Evolutionary conservation across 2,329 filamentous ascomycete species (phyloP).

Genomic region (Rutstroemia sydowiana): DNA sequence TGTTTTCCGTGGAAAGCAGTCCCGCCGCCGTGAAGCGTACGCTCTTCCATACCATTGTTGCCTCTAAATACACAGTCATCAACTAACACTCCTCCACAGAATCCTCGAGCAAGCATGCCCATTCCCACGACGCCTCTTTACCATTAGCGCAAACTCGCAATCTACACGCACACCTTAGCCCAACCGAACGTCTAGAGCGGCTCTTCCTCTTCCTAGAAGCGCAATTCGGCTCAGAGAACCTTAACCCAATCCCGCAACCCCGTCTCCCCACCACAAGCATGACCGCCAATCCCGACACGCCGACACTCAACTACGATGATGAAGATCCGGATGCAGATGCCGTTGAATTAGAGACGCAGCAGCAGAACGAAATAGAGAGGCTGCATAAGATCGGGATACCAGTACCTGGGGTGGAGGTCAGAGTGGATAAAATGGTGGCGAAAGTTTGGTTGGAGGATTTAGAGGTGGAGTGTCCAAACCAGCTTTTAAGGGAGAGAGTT

Average conservation of each 20-base stretch:
- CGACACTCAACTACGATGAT: conserved; percentile 12
- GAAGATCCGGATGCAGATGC: conserved; percentile 27
- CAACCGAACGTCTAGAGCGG: conserved; percentile 72
- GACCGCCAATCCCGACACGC: conserved; percentile 28
- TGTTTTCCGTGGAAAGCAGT: conserved; percentile 87
- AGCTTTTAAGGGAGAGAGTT: conserved; percentile 74
- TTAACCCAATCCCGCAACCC: conserved; percentile 66
- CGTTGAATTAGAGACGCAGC: conserved; percentile 20
- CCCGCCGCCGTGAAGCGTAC: conserved; percentile 89
- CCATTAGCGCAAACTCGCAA: conserved; percentile 46
- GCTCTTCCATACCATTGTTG: conserved; percentile 28
- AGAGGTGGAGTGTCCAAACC: conserved; percentile 78
- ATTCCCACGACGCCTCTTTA: conserved; percentile 37
- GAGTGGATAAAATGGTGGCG: conserved; percentile 79
- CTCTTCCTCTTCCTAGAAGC: conserved; percentile 95
- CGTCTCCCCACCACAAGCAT: conserved; percentile 44
- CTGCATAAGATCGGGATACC: conserved; percentile 81
- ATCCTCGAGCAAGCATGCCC: conserved; percentile 50
- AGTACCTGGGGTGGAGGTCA: conserved; percentile 80
- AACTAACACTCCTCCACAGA: conserved; percentile 34
- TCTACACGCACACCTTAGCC: conserved; percentile 63
- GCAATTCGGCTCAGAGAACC: conserved; percentile 81
- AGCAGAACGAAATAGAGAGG: conserved; percentile 52
- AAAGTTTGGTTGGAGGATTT: conserved; percentile 88
- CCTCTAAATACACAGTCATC: conserved; percentile 11